Evolutionary conservation across 495 filamentous ascomycete genomes (phyloP), one percentile per base, ranked within the genome.

Genomic region (Bathelium albidoporum): DNA sequence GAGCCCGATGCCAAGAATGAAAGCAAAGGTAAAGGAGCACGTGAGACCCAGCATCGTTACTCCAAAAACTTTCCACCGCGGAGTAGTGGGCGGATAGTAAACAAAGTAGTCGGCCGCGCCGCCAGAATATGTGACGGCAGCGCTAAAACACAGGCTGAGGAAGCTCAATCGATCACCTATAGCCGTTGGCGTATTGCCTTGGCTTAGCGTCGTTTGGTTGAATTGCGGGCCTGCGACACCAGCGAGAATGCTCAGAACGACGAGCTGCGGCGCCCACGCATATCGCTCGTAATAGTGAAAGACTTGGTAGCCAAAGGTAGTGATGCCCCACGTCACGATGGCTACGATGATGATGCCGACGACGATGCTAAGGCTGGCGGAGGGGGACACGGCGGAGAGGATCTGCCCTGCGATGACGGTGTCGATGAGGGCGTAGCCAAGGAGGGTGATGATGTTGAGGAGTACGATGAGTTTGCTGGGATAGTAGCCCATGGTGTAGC

Each of bases 401-500:
- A 91, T 89, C 68, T 91, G 87, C 1, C 89, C 89, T 1, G 85
- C 82, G 24, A 91, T 80, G 24, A 91, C 85, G 59, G 81, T 84
- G 68, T 87, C 83, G 62, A 91, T 83, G 73, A 90, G 72, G 58
- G 80, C 78, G 65, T 90, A 92, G 12, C 88, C 88, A 28, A 89
- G 75, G 72, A 89, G 80, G 60, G 89, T 79, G 44, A 90, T 81
- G 18, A 91, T 74, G 65, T 90, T 89, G 60, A 92, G 75, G 20
- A 89, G 62, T 16, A 88, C 86, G 39, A 89, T 80, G 9, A 91
- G 73, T 73, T 90, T 90, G 67, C 82, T 83, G 1, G 89, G 88
- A 84, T 86, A 91, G 83, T 87, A 91, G 32, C 88, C 89, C 82
- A 90, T 90, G 28, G 83, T 81, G 73, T 86, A 91, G 16, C 88